Conservation (phyloP, 352 stramenopile genomes). For the Pythium periplocum region DNA sequence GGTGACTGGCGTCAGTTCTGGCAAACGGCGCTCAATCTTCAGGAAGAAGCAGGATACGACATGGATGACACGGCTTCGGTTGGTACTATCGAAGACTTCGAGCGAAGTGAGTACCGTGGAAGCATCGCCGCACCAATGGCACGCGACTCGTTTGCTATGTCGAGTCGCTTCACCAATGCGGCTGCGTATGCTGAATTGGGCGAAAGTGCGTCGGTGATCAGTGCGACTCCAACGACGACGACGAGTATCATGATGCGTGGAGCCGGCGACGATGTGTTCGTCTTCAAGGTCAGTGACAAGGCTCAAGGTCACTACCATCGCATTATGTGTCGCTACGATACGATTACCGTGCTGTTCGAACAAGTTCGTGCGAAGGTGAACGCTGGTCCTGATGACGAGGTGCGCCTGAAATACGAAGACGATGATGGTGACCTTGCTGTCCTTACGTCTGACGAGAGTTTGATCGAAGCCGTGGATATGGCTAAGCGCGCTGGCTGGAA, state of each 20-base stretch:
- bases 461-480: constrained; percentile 84
- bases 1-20: constrained; percentile 87
- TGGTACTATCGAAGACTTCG: constrained; percentile 87
- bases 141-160: constrained; percentile 27
- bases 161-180: constrained; percentile 41
- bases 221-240: constrained; percentile 63
- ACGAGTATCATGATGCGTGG: constrained; percentile 73
- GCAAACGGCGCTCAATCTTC: constrained; percentile 83
- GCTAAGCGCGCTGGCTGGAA: constrained; percentile 83
- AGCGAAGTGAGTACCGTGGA: constrained; percentile 72
- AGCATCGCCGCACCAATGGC: constrained; percentile 21
- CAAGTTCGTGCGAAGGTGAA: constrained; percentile 84
- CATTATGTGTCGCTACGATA: constrained; percentile 76
- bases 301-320: constrained; percentile 80
- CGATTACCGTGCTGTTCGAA: constrained; percentile 60
- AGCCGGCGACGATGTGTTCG: constrained; percentile 63
- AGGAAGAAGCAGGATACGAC: constrained; percentile 81
- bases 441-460: constrained; percentile 79
- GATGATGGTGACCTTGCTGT: constrained; percentile 84
- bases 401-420: constrained; percentile 85
- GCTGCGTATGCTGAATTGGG: constrained; percentile 77
- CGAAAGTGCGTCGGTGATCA: constrained; percentile 85
- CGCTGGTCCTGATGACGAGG: constrained; percentile 40
- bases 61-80: constrained; percentile 75
- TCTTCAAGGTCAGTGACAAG: constrained; percentile 87